Conservation (phyloP, 164 flowering plant species). For the Akebia trifoliata region DNA sequence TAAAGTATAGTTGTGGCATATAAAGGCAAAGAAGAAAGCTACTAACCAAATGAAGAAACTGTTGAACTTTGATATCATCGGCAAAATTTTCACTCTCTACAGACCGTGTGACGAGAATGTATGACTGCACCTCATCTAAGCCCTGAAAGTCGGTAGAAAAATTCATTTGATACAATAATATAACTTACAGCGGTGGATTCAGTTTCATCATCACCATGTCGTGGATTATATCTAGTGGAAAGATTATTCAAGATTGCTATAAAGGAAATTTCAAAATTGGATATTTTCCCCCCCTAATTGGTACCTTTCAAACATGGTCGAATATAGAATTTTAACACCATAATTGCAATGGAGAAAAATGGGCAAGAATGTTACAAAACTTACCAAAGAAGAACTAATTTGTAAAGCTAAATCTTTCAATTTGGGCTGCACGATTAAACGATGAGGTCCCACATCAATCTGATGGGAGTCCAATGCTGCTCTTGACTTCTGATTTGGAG, state of each 20-base stretch:
- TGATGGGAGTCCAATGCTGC: conserved; percentile 52
- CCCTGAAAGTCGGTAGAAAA: conserved; percentile 32
- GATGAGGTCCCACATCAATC: conserved; percentile 51
- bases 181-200: background rate
- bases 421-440: conserved; percentile 43
- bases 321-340: too few species aligned
- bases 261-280: too few species aligned
- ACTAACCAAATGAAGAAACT: conserved; percentile 61
- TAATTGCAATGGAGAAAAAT: background rate
- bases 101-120: conserved; percentile 57
- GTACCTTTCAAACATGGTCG: too few species aligned
- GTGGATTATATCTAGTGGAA: too few species aligned
- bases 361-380: conserved; percentile 1
- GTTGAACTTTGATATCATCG: conserved; percentile 30
- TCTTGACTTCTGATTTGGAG: conserved; percentile 58
- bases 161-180: background rate
- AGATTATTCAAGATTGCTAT: too few species aligned
- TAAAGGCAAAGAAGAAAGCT: conserved; percentile 3
- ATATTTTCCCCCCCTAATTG: too few species aligned
- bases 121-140: conserved; percentile 92
- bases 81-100: conserved; percentile 28
- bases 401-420: conserved; percentile 60
- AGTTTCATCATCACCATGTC: too few species aligned
- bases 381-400: conserved; percentile 60
- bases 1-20: background rate